Percentiles rank a stretch among this genome's conserved stretches.
These are phyloP conservation scores for Nowakowskiella sp. DNA, from an alignment of 192 early-diverging fungal species.

Conservation along the genomic window DNA sequence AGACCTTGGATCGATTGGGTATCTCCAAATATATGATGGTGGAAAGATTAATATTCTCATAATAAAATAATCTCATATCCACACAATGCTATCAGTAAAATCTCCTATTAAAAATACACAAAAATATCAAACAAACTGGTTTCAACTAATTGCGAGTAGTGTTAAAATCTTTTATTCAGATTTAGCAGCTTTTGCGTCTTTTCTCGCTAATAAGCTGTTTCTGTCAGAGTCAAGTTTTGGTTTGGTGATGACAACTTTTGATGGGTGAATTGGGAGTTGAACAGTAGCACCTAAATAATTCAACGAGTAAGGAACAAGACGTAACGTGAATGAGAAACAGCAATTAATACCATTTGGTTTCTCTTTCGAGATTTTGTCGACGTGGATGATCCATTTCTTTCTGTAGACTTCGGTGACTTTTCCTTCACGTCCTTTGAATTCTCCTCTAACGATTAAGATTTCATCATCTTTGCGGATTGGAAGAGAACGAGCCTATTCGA, in stretches of 20 bases:
- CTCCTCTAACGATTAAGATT: conserved; percentile 90
- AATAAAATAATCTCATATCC: no score
- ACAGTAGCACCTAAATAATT: conserved; percentile 58
- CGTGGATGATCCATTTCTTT: conserved; percentile 98
- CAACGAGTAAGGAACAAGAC: neutral
- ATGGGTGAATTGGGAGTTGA: conserved; percentile 91
- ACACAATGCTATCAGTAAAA: no score
- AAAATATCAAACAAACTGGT: no score
- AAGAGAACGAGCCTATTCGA: conserved; percentile 73
- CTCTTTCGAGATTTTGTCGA: conserved; percentile 93
- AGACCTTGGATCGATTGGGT: no score
- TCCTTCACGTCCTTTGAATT: conserved; percentile 94
- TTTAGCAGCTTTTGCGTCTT: no score
- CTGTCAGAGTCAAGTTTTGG: conserved; percentile 97
- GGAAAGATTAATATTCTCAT: no score
- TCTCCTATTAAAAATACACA: no score
- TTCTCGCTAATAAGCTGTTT: conserved; percentile 79
- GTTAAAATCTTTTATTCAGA: no score
- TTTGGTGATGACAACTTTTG: conserved; percentile 95
- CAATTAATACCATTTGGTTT: conserved; percentile 80
- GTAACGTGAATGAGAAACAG: neutral
- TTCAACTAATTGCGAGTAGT: no score
- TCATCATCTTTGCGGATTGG: conserved; percentile 98
- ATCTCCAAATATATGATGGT: no score
- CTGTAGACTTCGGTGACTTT: conserved; percentile 96